These are phyloP conservation scores for Euphorbia celastroides DNA, from an alignment of 441 rosid species.

Conservation along the genomic window DNA sequence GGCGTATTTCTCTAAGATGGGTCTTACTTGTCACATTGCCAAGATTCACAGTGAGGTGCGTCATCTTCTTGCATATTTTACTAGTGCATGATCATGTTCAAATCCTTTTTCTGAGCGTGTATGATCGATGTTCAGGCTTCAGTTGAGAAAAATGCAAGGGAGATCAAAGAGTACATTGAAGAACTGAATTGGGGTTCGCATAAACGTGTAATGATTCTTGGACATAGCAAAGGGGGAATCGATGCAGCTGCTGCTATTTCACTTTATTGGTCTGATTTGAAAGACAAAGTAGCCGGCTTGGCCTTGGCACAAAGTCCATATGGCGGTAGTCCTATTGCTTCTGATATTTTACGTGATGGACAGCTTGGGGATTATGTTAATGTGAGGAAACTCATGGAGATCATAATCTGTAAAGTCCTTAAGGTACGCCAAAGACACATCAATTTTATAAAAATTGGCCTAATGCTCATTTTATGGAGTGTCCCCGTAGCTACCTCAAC, in stretches of 20 bases:
- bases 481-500: no score
- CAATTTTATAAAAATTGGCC: no score
- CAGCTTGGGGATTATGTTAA: slow-evolving; percentile 93
- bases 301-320: slow-evolving; percentile 91
- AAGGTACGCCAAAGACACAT: slow-evolving; percentile 43
- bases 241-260: slow-evolving; percentile 95
- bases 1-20: slow-evolving; percentile 80
- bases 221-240: slow-evolving; percentile 98
- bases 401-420: slow-evolving; percentile 80
- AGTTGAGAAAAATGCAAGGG: slow-evolving; percentile 92
- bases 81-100: slow-evolving; percentile 1
- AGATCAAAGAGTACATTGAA: slow-evolving; percentile 88
- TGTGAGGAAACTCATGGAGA: slow-evolving; percentile 77
- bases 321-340: slow-evolving; percentile 92
- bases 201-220: slow-evolving; percentile 83
- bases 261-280: slow-evolving; percentile 84
- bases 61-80: slow-evolving; percentile 8
- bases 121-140: slow-evolving; percentile 58
- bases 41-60: slow-evolving; percentile 97
- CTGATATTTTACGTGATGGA: slow-evolving; percentile 87
- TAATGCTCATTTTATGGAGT: no score
- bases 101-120: slow-evolving; percentile 23
- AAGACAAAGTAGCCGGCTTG: slow-evolving; percentile 89
- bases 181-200: slow-evolving; percentile 91
- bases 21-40: slow-evolving; percentile 87